Percentiles rank a stretch among this genome's conserved stretches.
phyloP scores from a whole-genome alignment of 441 rosid genomes.

The Mallotus repandus region DNA sequence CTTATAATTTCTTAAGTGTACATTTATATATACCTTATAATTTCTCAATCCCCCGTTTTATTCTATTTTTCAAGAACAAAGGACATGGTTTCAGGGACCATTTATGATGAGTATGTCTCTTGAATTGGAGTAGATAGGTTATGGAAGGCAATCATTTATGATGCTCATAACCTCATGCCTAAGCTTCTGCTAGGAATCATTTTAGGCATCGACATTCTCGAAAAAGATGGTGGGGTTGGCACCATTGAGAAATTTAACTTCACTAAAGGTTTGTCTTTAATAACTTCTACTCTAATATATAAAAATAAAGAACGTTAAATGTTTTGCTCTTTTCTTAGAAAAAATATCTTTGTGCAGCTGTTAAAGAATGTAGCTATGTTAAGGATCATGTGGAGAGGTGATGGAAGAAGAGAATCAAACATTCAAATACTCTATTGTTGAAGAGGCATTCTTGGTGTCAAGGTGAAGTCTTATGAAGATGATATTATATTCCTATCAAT shows the following conservation, averaged over 20 bases:
- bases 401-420: constrained; percentile 6
- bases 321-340: neutral
- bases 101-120: neutral
- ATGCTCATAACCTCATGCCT: constrained; percentile 11
- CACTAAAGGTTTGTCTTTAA: neutral
- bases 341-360: constrained; percentile 7
- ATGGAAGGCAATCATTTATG: constrained; percentile 10
- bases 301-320: too few species aligned
- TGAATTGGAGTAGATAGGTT: neutral
- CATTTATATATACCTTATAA: neutral
- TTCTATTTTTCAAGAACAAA: neutral
- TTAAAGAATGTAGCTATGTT: constrained; percentile 1
- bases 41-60: neutral
- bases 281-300: too few species aligned
- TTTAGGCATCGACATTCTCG: constrained; percentile 8
- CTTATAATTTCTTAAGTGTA: too few species aligned
- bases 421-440: constrained; percentile 10
- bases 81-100: neutral
- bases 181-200: constrained; percentile 10
- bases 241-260: constrained; percentile 18
- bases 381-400: constrained; percentile 15
- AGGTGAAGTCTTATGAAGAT: constrained; percentile 10
- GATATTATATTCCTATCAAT: constrained; percentile 7
- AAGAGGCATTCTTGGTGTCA: constrained; percentile 16
- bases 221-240: neutral